These are phyloP conservation scores for Sparassis latifolia DNA, from an alignment of 1,284 basidiomycete genomes.

Conservation along the genomic window DNA sequence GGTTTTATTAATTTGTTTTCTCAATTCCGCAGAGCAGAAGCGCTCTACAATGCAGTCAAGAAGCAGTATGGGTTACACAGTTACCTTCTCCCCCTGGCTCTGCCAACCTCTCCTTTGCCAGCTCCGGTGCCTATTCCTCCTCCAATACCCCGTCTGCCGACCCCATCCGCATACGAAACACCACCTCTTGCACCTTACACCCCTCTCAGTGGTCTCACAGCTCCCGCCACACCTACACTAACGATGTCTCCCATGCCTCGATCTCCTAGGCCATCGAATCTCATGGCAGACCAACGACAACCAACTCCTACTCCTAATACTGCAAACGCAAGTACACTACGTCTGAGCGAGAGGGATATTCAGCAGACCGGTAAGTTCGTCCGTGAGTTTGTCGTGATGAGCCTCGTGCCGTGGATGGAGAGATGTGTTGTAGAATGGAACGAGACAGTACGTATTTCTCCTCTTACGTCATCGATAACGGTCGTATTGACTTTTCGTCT, in stretches of 20 bases:
- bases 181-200: slow-evolving; percentile 19
- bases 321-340: slow-evolving; percentile 11
- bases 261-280: slow-evolving; percentile 13
- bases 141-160: slow-evolving; percentile 59
- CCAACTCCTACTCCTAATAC: slow-evolving; percentile 6
- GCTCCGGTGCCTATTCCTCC: slow-evolving; percentile 59
- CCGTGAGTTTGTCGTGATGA: slow-evolving; percentile 88
- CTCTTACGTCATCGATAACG: not conserved
- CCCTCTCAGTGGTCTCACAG: slow-evolving; percentile 7
- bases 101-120: slow-evolving; percentile 52
- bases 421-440: slow-evolving; percentile 91
- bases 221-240: slow-evolving; percentile 9
- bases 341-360: slow-evolving; percentile 72
- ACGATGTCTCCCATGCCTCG: slow-evolving; percentile 17
- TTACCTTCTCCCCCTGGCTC: slow-evolving; percentile 55
- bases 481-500: slow-evolving; percentile 1
- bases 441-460: slow-evolving; percentile 55
- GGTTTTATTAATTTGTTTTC: not conserved
- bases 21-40: slow-evolving; percentile 49
- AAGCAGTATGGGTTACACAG: slow-evolving; percentile 75
- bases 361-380: slow-evolving; percentile 77
- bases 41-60: slow-evolving; percentile 76
- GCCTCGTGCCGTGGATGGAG: slow-evolving; percentile 95
- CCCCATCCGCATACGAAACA: slow-evolving; percentile 21
- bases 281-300: slow-evolving; percentile 7